Base-by-base conservation (phyloP, 2,329 filamentous ascomycete species). In the Sordariomycetes sp. region DNA sequence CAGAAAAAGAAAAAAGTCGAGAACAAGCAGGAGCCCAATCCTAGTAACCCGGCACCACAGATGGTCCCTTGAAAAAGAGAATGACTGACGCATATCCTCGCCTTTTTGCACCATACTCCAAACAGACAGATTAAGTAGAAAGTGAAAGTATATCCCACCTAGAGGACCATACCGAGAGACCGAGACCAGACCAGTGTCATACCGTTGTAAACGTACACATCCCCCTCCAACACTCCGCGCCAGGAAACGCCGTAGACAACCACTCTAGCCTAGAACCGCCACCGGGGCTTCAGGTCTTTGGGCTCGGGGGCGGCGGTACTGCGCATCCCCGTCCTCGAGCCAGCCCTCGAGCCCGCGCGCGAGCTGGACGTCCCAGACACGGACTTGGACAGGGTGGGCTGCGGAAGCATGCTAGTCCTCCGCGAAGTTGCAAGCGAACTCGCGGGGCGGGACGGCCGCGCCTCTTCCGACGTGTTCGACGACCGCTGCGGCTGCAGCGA, bases 361-460 rank as follows among this genome's bases (percentile, higher is more conserved):
- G 79, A 77, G 56, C 74, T 80, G 45, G 73, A 70, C 20, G 76
- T 70, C 5, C 79, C 79, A 15, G 69, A 70, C 13, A 60, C 53
- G 17, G 57, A 59, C 20, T 70, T 64, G 28, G 66, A 66, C 7
- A 68, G 65, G 22, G 64, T 62, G 50, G 76, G 72, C 57, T 77
- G 71, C 20, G 81, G 80, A 24, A 85, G 68, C 58, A 84, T 64
- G 62, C 80, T 83, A 4, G 68, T 72, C 34, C 81, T 76, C 59
- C 80, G 70, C 58, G 69, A 73, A 22, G 68, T 68, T 7, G 79
- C 76, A 52, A 85, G 64, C 2, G 82, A 84, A 65, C 79, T 85
- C 51, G 76, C 77, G 12, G 82, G 76, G 34, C 82, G 75, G 65
- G 68, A 63, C 62, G 67, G 25, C 62, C 64, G 57, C 60, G 68